Base-by-base conservation (phyloP, 345 rosid genomes). In the Citrus glauca region DNA sequence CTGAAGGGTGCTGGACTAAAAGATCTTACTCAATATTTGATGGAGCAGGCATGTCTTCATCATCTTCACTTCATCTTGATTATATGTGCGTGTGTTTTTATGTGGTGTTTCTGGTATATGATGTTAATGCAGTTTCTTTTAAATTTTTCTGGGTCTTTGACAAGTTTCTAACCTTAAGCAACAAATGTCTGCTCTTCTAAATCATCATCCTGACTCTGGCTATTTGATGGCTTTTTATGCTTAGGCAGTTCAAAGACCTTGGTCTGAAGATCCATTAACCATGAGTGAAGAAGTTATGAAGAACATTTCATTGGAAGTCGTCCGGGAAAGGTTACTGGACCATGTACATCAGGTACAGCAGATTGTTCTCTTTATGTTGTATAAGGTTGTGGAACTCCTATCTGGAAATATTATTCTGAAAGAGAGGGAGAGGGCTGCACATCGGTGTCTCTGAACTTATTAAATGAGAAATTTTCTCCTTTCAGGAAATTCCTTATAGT, bases 221-320 rank as follows among this genome's bases (percentile, higher is more conserved):
- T 82, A 69, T 66, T 71, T 69, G 71, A 76, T 67, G 81, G n/a
- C 55, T 81, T 84, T 73, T 74, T 24, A 60, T 82, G n/a, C 66
- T 59, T 89, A 95, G 91, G 97, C 99, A 82, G 92, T 94, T 24
- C 85, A 89, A 86, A 92, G 95, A 77, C 97, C 93, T 57, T 94
- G 98, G 98, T 97, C 90, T 83, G 99, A 90, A 86, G 97, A 96
- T 85, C 89, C 97, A 33, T 62, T 88, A 10, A 75, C 86, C 25
- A 91, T 94, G 97, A 90, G 91, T 74, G 94, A 91, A 86, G 97
- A 96, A 89, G 87, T 88, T 71, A 85, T 92, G 95, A 94, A 96
- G 85, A 91, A 87, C 81, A 89, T 94, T 48, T 90, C 99, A 65
- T 77, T 96, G 76, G 98, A 96, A 85, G 91, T 94, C 56, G 99